Evolutionary conservation across 371 early-diverging fungal species (phyloP).

Genomic region (Syncephalis plumigaleata): DNA sequence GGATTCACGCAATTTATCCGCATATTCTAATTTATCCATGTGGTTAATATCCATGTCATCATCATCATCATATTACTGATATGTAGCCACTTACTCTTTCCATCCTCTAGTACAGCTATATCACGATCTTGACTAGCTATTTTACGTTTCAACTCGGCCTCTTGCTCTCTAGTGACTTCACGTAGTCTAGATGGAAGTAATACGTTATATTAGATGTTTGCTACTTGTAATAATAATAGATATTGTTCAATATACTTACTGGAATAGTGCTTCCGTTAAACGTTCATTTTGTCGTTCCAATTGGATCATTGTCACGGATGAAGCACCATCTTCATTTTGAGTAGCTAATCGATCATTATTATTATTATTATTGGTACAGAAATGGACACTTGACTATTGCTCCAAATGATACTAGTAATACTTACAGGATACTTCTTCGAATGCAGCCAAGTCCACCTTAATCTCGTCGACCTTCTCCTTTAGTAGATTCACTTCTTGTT

Average conservation of each 20-base stretch:
- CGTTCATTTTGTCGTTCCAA: constrained; percentile 71
- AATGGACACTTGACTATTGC: too few species aligned
- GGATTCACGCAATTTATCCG: constrained; percentile 31
- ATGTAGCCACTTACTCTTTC: constrained; percentile 9
- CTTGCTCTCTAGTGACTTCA: constrained; percentile 57
- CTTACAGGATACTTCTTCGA: constrained; percentile 23
- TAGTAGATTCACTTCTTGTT: constrained; percentile 46
- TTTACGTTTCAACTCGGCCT: constrained; percentile 42
- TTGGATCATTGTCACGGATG: constrained; percentile 41
- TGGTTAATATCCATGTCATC: not conserved
- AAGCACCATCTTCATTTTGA: constrained; percentile 9
- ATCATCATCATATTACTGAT: not conserved
- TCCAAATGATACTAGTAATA: too few species aligned
- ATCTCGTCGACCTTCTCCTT: constrained; percentile 73
- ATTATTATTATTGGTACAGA: not conserved
- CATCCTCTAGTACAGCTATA: constrained; percentile 30
- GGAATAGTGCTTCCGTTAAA: constrained; percentile 64
- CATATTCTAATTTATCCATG: constrained; percentile 18
- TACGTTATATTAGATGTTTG: constrained; percentile 7
- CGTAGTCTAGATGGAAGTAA: too few species aligned
- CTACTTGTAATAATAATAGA: not conserved
- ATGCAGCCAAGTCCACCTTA: constrained; percentile 44
- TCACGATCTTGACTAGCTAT: constrained; percentile 56
- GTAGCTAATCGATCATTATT: not conserved
- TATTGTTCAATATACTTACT: too few species aligned